Evolutionary conservation across 1,284 basidiomycete genomes (phyloP).

Genomic region (Pseudomicrostroma phylloplanum): DNA sequence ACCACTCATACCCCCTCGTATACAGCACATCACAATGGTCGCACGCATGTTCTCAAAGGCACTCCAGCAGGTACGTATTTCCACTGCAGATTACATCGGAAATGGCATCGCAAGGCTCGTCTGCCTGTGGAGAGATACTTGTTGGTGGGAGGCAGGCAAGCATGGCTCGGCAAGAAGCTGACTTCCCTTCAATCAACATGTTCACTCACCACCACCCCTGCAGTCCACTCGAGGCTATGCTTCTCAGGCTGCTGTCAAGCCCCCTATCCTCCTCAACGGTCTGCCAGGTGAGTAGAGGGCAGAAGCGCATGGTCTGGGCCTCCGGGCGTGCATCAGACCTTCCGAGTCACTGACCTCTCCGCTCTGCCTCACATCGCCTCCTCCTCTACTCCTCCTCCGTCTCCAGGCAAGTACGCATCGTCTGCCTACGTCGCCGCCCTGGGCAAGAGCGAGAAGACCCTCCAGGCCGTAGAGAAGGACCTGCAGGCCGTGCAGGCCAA

Average conservation of each 20-base stretch:
- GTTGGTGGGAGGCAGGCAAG: background rate
- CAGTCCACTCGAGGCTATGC: slow-evolving; percentile 48
- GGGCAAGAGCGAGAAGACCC: slow-evolving; percentile 58
- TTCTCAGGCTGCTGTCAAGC: slow-evolving; percentile 31
- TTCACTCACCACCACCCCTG: slow-evolving; percentile 14
- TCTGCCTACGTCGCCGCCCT: slow-evolving; percentile 88
- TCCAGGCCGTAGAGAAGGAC: slow-evolving; percentile 57
- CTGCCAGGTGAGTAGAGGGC: slow-evolving; percentile 31
- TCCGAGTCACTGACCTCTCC: background rate
- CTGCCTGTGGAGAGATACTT: too few species aligned
- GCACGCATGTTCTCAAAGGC: slow-evolving; percentile 19
- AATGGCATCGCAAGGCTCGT: too few species aligned
- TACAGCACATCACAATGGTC: slow-evolving; percentile 9
- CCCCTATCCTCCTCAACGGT: slow-evolving; percentile 42
- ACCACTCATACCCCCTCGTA: background rate
- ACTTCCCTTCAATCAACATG: slow-evolving; percentile 5
- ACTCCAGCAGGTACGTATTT: slow-evolving; percentile 16
- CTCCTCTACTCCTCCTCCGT: slow-evolving; percentile 8
- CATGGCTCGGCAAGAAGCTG: background rate
- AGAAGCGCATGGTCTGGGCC: background rate
- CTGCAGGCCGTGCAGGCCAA: slow-evolving; percentile 56
- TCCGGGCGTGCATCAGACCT: background rate
- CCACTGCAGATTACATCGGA: background rate
- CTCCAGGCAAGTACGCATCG: slow-evolving; percentile 86
- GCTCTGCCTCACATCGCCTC: background rate